Evolutionary conservation across 495 filamentous ascomycete genomes (phyloP).

Genomic region (Trichoderma virens): DNA sequence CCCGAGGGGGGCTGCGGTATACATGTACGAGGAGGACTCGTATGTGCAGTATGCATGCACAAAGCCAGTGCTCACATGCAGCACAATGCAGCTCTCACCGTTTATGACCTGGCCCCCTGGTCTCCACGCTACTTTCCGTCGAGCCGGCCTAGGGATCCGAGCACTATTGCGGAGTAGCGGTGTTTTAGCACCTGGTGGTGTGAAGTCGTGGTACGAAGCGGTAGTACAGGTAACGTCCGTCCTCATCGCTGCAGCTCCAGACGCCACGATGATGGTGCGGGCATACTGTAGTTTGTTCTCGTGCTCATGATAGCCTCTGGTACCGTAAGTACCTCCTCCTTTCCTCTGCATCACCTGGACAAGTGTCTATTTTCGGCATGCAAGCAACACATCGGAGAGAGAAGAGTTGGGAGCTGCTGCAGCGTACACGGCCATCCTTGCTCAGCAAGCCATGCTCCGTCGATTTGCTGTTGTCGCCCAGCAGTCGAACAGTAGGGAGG

Average conservation of each 20-base stretch:
- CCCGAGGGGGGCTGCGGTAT: not conserved
- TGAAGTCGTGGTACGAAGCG: not conserved
- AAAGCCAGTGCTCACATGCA: not conserved
- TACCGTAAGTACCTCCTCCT: too few species aligned
- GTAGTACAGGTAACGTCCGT: not conserved
- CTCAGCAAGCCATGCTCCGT: too few species aligned
- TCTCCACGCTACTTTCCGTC: conserved; percentile 5
- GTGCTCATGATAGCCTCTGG: too few species aligned
- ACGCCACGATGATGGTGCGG: not conserved
- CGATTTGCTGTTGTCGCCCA: too few species aligned
- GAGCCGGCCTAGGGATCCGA: not conserved
- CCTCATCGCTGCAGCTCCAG: not conserved
- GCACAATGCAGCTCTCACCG: not conserved
- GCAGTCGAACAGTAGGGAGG: too few species aligned
- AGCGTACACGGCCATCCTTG: too few species aligned
- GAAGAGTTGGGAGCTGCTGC: too few species aligned
- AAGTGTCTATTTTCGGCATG: too few species aligned
- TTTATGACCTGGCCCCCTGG: not conserved
- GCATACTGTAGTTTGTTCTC: not conserved
- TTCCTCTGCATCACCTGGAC: too few species aligned
- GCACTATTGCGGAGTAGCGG: not conserved
- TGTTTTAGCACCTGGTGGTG: not conserved
- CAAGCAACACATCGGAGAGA: too few species aligned
- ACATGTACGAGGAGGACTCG: not conserved
- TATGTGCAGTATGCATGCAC: not conserved